Evolutionary conservation across 1,139 yeast species (phyloP), one percentile per base, ranked within the genome.

Genomic region (Blastobotrys ciferrii): DNA sequence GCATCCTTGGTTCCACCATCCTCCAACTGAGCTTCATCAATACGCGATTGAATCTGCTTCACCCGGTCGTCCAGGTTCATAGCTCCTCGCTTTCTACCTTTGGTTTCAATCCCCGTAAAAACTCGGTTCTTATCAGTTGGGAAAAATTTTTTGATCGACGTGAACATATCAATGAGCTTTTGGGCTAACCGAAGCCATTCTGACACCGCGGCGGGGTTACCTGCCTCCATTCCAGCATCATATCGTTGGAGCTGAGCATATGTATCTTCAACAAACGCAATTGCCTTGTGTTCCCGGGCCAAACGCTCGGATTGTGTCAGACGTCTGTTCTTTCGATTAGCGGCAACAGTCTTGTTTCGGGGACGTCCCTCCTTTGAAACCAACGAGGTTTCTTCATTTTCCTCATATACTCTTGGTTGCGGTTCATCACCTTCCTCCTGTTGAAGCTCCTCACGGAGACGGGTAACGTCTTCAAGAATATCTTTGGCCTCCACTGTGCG

Each of bases 101-200:
- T 71, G 13, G 85, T 74, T 45, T 82, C 81, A 30, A 58, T 45
- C 12, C 92, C 91, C 49, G 80, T 81, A 61, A 87, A 85, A 20
- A 75, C 74, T 51, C 82, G 78, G 18, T 82, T 82, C 50, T 82
- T 78, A 59, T 87, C 95, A 44, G 81, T 74, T 1, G 92, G 87
- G 62, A 87, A 91, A 57, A 92, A 87, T 58, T 80, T 80, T 50
- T 83, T 77, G 6, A 87, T 89, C 49, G 82, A 79, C 28, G 85
- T 78, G 62, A 92, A 91, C 55, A 87, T 80, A 60, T 87, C 95
- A 42, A 91, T 80, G 48, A 94, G 73, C 54, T 86, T 95, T 2
- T 87, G 78, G 0, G 95, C 96, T 11, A 84, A 72, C 54, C 88
- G 88, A 57, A 87, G 76, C 98, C 98, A 92, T 11, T 88, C 80